Evolutionary conservation across 768 basidiomycete genomes (phyloP).

Genomic region (Amanita exitialis): DNA sequence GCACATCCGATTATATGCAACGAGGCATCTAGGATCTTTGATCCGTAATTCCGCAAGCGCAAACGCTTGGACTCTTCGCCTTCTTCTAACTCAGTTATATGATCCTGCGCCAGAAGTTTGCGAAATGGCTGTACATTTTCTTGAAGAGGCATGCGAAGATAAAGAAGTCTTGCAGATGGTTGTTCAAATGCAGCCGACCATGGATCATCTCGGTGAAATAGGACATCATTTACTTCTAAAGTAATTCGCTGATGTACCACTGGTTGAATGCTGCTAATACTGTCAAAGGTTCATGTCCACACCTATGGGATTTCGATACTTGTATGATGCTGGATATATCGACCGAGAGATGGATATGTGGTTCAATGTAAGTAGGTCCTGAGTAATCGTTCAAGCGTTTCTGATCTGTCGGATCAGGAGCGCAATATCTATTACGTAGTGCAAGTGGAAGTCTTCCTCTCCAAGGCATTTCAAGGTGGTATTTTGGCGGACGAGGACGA

Average conservation of each 20-base stretch:
- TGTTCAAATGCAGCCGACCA: constrained; percentile 88
- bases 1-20: constrained; percentile 86
- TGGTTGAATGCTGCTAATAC: background rate
- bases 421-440: constrained; percentile 91
- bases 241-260: constrained; percentile 31
- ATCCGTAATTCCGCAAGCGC: constrained; percentile 57
- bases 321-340: constrained; percentile 88
- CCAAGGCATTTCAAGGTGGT: constrained; percentile 59
- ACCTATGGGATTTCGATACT: constrained; percentile 83
- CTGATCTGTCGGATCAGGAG: constrained; percentile 43
- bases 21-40: constrained; percentile 74
- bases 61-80: constrained; percentile 81
- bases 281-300: constrained; percentile 83
- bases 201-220: constrained; percentile 92
- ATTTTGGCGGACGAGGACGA: constrained; percentile 55
- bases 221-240: constrained; percentile 83
- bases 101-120: constrained; percentile 88
- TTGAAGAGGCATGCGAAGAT: constrained; percentile 85
- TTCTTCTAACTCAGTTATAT: constrained; percentile 92
- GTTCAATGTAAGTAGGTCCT: constrained; percentile 64
- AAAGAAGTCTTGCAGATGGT: constrained; percentile 80
- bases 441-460: constrained; percentile 86
- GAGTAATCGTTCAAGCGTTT: background rate
- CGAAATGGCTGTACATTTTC: constrained; percentile 78
- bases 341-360: constrained; percentile 93